Percentiles rank a stretch among this genome's conserved stretches.
These are phyloP conservation scores for Rhodotorula taiwanensis DNA, from an alignment of 768 basidiomycete genomes.

Conservation along the genomic window DNA sequence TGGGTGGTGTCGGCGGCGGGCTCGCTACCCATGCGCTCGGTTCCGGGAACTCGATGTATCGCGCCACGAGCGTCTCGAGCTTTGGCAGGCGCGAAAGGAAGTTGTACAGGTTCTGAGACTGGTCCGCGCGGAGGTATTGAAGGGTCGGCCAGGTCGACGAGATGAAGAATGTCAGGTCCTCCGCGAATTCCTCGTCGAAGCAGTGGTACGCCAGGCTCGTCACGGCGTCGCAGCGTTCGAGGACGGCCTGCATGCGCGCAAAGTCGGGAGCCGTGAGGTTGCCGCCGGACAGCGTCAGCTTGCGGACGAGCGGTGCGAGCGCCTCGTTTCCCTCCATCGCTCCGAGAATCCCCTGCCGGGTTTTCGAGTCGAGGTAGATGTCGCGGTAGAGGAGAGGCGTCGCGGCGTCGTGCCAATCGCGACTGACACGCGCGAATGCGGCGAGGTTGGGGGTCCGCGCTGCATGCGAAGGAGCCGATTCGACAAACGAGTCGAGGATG, in stretches of 20 bases:
- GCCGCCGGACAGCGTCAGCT: conserved; percentile 13
- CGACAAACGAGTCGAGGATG: conserved; percentile 14
- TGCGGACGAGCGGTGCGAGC: conserved; percentile 4
- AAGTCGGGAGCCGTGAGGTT: not conserved
- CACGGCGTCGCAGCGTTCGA: conserved; percentile 1
- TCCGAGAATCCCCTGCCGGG: not conserved
- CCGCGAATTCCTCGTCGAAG: conserved; percentile 13
- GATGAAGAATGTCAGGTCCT: conserved; percentile 8
- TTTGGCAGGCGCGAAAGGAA: not conserved
- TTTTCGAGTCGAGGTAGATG: conserved; percentile 12
- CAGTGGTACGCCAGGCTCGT: conserved; percentile 12
- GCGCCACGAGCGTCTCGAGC: conserved; percentile 28
- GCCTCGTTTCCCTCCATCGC: not conserved
- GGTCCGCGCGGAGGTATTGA: conserved; percentile 13
- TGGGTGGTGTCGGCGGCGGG: not conserved
- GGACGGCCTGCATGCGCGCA: conserved; percentile 2
- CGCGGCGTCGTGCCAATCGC: not conserved
- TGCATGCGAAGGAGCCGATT: not conserved
- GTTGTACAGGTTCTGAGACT: conserved; percentile 5
- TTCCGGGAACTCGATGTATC: conserved; percentile 16
- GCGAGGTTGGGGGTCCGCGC: conserved; percentile 18
- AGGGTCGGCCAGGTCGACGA: conserved; percentile 6
- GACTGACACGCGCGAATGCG: conserved; percentile 4
- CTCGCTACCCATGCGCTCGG: not conserved
- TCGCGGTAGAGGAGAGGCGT: conserved; percentile 15